phyloP scores from a whole-genome alignment of 768 basidiomycete species.

The Hygrophorus russula region DNA sequence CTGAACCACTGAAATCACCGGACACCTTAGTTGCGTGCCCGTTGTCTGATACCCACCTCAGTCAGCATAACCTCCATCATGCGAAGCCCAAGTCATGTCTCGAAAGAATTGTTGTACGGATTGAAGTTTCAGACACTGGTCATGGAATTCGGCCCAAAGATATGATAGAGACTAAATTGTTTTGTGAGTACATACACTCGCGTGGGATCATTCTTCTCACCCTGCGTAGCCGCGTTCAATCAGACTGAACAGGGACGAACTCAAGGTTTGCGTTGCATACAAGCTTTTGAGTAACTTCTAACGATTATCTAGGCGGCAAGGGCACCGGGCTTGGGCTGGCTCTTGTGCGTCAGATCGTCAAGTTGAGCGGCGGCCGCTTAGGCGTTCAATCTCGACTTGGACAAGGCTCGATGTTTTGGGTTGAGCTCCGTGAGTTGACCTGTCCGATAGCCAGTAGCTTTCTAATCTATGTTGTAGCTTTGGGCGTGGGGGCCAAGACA shows the following conservation, averaged over 20 bases:
- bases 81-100: constrained; percentile 25
- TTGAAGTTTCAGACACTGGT: constrained; percentile 74
- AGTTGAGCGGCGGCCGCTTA: constrained; percentile 59
- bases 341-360: constrained; percentile 70
- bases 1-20: constrained; percentile 5
- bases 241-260: constrained; percentile 68
- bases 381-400: constrained; percentile 56
- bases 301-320: constrained; percentile 36
- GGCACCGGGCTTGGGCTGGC: constrained; percentile 69
- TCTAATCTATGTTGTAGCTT: constrained; percentile 22
- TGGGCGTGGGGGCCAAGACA: constrained; percentile 60
- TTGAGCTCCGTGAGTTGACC: constrained; percentile 41
- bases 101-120: constrained; percentile 70
- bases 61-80: constrained; percentile 38
- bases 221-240: constrained; percentile 50
- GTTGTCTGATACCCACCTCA: constrained; percentile 29
- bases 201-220: background rate
- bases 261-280: constrained; percentile 30
- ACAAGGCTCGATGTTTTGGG: constrained; percentile 83
- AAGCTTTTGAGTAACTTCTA: background rate
- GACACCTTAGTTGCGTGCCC: constrained; percentile 14
- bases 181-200: constrained; percentile 34
- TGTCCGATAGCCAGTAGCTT: background rate
- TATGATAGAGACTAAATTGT: constrained; percentile 59
- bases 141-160: constrained; percentile 40